Evolutionary conservation across 495 filamentous ascomycete species (phyloP).

Genomic region (Podospora didyma): DNA sequence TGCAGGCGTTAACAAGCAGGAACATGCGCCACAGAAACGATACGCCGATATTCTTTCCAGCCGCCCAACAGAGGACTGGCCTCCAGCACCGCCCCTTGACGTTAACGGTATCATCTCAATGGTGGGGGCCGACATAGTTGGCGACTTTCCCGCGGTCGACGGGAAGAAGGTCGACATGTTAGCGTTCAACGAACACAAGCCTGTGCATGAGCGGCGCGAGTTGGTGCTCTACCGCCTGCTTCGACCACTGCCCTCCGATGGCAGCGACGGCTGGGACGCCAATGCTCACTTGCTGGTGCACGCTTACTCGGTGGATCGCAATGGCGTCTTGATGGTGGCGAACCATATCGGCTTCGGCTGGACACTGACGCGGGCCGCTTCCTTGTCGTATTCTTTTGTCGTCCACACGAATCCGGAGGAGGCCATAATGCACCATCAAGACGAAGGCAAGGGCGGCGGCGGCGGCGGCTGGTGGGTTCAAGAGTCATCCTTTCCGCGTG

Average conservation of each 20-base stretch:
- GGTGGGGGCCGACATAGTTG: conserved; percentile 25
- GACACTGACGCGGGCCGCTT: conserved; percentile 51
- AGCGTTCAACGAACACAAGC: conserved; percentile 46
- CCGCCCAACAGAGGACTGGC: conserved; percentile 33
- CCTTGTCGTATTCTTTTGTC: conserved; percentile 58
- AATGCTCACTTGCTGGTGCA: conserved; percentile 63
- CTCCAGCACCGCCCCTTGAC: conserved; percentile 39
- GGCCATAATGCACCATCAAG: conserved; percentile 32
- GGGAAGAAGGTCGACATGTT: conserved; percentile 63
- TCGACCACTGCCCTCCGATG: conserved; percentile 31
- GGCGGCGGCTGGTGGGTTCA: conserved; percentile 64
- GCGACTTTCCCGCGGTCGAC: conserved; percentile 54
- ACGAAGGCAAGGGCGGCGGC: conserved; percentile 26
- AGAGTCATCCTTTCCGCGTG: conserved; percentile 57
- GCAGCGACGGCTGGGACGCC: conserved; percentile 20
- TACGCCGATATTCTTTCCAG: conserved; percentile 32
- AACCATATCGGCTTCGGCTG: conserved; percentile 56
- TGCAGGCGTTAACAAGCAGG: conserved; percentile 29
- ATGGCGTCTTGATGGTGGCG: conserved; percentile 60
- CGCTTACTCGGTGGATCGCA: conserved; percentile 65
- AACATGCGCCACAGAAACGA: conserved; percentile 30
- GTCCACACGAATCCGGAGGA: conserved; percentile 51
- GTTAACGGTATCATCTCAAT: conserved; percentile 24
- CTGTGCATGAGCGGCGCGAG: conserved; percentile 54
- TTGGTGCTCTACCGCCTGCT: conserved; percentile 55